Evolutionary conservation across 2,329 filamentous ascomycete genomes (phyloP), one percentile per base, ranked within the genome.

Genomic region (Calonectria hawksworthii): DNA sequence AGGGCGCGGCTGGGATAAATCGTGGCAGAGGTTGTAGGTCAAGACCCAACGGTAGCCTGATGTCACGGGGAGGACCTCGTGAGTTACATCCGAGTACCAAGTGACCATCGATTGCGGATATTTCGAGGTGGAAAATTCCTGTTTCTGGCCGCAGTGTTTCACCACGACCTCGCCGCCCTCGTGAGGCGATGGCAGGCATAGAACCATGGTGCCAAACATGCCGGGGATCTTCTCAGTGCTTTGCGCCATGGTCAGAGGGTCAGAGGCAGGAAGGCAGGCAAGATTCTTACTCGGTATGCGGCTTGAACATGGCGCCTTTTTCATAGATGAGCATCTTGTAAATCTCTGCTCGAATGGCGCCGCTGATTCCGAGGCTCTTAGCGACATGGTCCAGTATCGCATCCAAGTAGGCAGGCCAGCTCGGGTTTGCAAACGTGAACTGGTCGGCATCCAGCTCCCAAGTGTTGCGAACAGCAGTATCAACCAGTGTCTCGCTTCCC

Each of bases 1-100:
- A 14, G 82, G 81, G 1, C 76, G 70, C 1, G 71, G 68, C 21
- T 72, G 59, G 7, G 77, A 36, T 6, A 41, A 70, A 7, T 79
- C 73, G 23, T 82, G 70, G 18, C 80, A 79, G 6, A 92, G 85
- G 77, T 91, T 91, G 81, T 90, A 92, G 0, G 86, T 89, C 14
- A 92, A 76, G 13, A 90, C 88, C 70, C 88, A 85, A 4, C 89
- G 87, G 76, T 88, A 86, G 4, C 90, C 90, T 0, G 85, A 86
- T 0, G 76, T 84, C 3, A 92, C 84, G 2, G 86, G 85, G 18
- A 86, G 82, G n/a, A 90, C 84, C 78, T 91, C 87, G 75, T 91
- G 88, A 0, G 83, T 83, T 0, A 91, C 88, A 70, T 92, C 89
- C 0, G 88, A 87, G 79, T 90, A 92, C 90, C 85, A 87, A 36